Evolutionary conservation across 2,329 filamentous ascomycete genomes (phyloP).

Genomic region (Leptographium wingfieldii): DNA sequence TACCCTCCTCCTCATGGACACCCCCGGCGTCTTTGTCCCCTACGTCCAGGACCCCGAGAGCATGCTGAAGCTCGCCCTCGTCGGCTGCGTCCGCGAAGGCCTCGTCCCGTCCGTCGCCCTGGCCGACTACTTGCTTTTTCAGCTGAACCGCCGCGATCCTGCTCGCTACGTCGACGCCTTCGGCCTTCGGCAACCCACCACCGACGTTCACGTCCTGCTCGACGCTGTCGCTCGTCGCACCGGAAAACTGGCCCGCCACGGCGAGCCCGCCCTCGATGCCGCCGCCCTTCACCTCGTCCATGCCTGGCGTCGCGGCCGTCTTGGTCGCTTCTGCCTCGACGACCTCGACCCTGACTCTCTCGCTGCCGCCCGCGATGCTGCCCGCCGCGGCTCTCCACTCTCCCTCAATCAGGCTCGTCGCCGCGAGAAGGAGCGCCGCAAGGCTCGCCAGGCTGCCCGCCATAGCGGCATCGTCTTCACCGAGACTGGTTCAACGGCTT

Average conservation of each 20-base stretch:
- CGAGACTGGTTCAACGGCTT: neutral
- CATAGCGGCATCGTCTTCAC: neutral
- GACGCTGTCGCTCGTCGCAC: constrained; percentile 57
- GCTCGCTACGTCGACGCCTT: constrained; percentile 38
- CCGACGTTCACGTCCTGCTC: constrained; percentile 67
- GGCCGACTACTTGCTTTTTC: constrained; percentile 82
- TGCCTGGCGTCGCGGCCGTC: constrained; percentile 62
- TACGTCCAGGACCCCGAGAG: constrained; percentile 73
- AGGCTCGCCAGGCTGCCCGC: constrained; percentile 23
- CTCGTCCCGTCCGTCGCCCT: constrained; percentile 66
- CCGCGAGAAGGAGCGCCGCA: constrained; percentile 46
- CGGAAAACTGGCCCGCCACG: constrained; percentile 64
- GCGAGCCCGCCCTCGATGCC: constrained; percentile 54
- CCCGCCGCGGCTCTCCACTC: constrained; percentile 30
- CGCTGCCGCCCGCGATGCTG: constrained; percentile 30
- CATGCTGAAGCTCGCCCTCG: constrained; percentile 92
- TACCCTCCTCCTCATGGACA: constrained; percentile 71
- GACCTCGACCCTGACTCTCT: constrained; percentile 52
- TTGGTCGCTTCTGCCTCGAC: constrained; percentile 73
- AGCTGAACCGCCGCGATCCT: constrained; percentile 59
- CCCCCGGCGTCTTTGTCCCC: constrained; percentile 88
- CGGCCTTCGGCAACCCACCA: constrained; percentile 57
- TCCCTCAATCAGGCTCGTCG: constrained; percentile 61
- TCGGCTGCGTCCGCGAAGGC: constrained; percentile 81
- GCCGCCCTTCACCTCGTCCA: constrained; percentile 72